These are phyloP conservation scores for Hyparrhenia diplandra DNA, from an alignment of 176 grass and related monocot species.

Conservation along the genomic window DNA sequence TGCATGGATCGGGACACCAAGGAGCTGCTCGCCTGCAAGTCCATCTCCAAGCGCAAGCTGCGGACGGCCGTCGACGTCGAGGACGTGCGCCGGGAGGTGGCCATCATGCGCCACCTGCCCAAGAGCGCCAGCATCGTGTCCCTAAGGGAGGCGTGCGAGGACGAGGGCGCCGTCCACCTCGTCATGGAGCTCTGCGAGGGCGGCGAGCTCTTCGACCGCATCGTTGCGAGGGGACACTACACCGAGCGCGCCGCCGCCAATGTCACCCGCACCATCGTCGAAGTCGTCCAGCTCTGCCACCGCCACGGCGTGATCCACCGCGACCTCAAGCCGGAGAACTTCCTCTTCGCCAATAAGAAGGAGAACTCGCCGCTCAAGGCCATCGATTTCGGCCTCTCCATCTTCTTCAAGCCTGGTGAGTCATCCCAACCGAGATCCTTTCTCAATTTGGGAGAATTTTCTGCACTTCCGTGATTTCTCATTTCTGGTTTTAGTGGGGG, in stretches of 20 bases:
- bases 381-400: constrained; percentile 94
- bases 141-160: constrained; percentile 91
- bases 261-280: constrained; percentile 80
- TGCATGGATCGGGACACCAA: constrained; percentile 88
- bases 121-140: constrained; percentile 67
- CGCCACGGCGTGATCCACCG: constrained; percentile 93
- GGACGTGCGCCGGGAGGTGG: constrained; percentile 96
- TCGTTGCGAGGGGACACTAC: constrained; percentile 92
- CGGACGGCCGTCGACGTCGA: constrained; percentile 91
- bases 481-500: constrained; percentile 23
- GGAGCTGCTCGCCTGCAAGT: constrained; percentile 94
- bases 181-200: constrained; percentile 99
- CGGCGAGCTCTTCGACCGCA: constrained; percentile 98
- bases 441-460: constrained; percentile 30
- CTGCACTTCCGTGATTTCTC: background rate
- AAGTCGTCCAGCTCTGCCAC: constrained; percentile 98
- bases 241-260: constrained; percentile 84
- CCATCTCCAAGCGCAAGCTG: constrained; percentile 98
- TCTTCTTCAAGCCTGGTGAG: constrained; percentile 98
- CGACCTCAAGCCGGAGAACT: constrained; percentile 97
- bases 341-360: constrained; percentile 95
- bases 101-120: constrained; percentile 97
- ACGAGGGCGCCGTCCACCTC: constrained; percentile 90
- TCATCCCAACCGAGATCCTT: constrained; percentile 23
- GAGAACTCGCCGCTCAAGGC: constrained; percentile 97